Base-by-base conservation (phyloP, 2,329 filamentous ascomycete species). In the Colletotrichum liriopes region DNA sequence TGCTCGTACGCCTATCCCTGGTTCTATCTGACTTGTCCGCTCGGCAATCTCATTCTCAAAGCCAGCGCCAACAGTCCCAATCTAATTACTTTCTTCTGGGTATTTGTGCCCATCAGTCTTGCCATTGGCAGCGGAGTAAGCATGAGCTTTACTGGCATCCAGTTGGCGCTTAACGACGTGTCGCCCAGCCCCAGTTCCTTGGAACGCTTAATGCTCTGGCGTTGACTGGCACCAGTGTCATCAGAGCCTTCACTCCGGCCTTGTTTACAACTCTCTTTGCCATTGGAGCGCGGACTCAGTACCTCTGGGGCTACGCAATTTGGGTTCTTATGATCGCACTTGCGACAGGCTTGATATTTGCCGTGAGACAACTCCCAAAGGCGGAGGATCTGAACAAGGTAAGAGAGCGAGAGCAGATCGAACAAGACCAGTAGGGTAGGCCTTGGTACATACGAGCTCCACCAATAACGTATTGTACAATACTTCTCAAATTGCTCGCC, bases 91-190 rank as follows among this genome's bases (percentile, higher is more conserved):
- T 73, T 80, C 0, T 94, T 94, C 78, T 94, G 92, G 90, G 77
- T 87, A 2, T 74, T 82, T 0, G 61, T 29, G 29, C 69, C 69
- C 20, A 35, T 64, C 14, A 5, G 81, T 12, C 79, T 91, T 14
- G 82, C 84, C 0, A n/a, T 93, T 0, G 92, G 91, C 0, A 87
- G 87, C 16, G 90, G 90, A 1, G 88, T 93, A 0, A 87, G 86
- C 60, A 94, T 94, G 92, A 85, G 87, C 2, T 93, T 93, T 77
- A 95, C 92, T 0, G 91, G 86, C 1, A 87, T 92, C 0, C 93
- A 95, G 83, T 89, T 96, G 11, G 90, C 90, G 0, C 78, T 96
- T 41, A 96, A 96, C 79, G 93, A 95, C 70, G 89, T 93, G 2
- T 87, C 91, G 0, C 94, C 94, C 0, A 89, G 86, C 12, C 87